phyloP scores from a whole-genome alignment of 2,329 filamentous ascomycete species.

The Chaetomiaceae sp. region DNA sequence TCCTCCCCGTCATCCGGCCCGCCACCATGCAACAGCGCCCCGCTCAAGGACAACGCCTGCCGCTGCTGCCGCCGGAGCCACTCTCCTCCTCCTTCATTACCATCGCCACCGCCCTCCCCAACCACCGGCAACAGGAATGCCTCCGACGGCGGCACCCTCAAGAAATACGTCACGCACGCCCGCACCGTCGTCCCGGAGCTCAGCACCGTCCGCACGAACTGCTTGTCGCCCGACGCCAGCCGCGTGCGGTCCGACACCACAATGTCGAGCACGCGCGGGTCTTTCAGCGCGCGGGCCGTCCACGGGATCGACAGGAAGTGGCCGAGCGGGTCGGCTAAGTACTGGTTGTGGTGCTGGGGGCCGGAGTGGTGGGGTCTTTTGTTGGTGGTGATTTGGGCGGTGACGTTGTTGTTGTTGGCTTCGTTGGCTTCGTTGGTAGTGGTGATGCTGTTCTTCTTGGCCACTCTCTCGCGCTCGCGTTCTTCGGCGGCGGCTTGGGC shows the following conservation, averaged over 20 bases:
- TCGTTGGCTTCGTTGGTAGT: not conserved
- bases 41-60: slow-evolving; percentile 6
- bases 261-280: slow-evolving; percentile 13
- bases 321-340: slow-evolving; percentile 19
- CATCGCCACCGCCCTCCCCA: too few species aligned
- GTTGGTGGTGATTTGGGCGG: not conserved
- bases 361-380: not conserved
- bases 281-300: slow-evolving; percentile 15
- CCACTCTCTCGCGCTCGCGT: too few species aligned
- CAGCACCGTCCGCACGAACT: slow-evolving; percentile 14
- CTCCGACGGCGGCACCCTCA: not conserved
- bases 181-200: slow-evolving; percentile 16
- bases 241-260: slow-evolving; percentile 17
- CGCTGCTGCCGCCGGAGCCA: not conserved
- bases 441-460: too few species aligned
- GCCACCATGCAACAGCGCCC: slow-evolving; percentile 10
- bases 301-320: slow-evolving; percentile 23
- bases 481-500: not conserved
- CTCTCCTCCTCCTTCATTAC: not conserved
- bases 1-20: slow-evolving; percentile 14
- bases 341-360: slow-evolving; percentile 16
- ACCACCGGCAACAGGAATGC: too few species aligned
- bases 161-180: slow-evolving; percentile 18
- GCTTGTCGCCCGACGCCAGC: slow-evolving; percentile 16
- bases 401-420: not conserved